Evolutionary conservation across 148 eudicot species (phyloP).

Genomic region (Rhododendron henanense): DNA sequence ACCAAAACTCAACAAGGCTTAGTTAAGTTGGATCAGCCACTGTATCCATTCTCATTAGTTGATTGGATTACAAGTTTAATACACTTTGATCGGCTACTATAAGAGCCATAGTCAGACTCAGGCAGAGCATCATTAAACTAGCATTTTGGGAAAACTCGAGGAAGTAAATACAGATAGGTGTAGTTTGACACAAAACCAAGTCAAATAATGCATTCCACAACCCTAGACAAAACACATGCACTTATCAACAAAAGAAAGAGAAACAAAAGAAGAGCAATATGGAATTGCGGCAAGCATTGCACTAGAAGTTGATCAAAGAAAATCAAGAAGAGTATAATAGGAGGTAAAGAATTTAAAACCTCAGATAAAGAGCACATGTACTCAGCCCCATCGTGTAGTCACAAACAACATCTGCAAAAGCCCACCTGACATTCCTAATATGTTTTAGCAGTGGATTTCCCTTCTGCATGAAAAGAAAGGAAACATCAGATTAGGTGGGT

Average conservation of each 20-base stretch:
- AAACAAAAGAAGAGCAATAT: not conserved
- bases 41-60: not conserved
- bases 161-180: not conserved
- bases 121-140: not conserved
- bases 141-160: not conserved
- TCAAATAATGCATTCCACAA: not conserved
- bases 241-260: not conserved
- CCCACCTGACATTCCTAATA: constrained; percentile 93
- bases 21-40: not conserved
- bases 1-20: not conserved
- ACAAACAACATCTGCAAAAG: constrained; percentile 68
- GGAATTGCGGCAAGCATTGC: not conserved
- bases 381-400: constrained; percentile 66
- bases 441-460: constrained; percentile 92
- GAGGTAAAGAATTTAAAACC: constrained; percentile 32
- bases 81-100: not conserved
- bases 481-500: not conserved
- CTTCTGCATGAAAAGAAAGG: constrained; percentile 54
- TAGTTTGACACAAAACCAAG: not conserved
- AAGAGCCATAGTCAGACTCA: not conserved
- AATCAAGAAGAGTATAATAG: not conserved
- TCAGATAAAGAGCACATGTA: constrained; percentile 78
- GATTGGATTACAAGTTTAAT: not conserved
- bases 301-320: not conserved
- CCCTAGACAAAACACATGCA: not conserved